Percentiles rank a stretch among this genome's conserved stretches.
Conservation (phyloP, 345 rosid species). For the Citrus glauca region DNA sequence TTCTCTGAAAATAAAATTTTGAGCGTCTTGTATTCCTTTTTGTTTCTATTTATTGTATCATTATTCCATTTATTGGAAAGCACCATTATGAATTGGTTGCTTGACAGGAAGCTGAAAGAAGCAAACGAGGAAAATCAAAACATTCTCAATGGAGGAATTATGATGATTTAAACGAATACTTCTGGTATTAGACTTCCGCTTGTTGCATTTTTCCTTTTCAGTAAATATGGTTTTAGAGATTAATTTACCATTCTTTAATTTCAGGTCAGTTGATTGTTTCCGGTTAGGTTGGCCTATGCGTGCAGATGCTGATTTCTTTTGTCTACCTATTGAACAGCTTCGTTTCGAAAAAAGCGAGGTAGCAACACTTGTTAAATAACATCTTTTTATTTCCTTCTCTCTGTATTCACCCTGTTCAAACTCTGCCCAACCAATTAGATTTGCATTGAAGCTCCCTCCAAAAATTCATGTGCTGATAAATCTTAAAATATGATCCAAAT, state of each 20-base stretch:
- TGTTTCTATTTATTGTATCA: neutral
- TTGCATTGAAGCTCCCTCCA: neutral
- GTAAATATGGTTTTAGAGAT: neutral
- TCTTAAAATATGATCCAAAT: neutral
- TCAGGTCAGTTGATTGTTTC: slow-evolving; percentile 95
- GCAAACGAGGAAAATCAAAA: slow-evolving; percentile 83
- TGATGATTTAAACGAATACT: slow-evolving; percentile 95
- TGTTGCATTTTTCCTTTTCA: neutral
- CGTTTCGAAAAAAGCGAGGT: slow-evolving; percentile 61
- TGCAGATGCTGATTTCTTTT: slow-evolving; percentile 90
- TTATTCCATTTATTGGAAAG: neutral
- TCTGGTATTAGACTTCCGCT: slow-evolving; percentile 54
- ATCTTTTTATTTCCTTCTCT: neutral
- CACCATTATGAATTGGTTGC: slow-evolving; percentile 7
- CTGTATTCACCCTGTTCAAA: neutral
- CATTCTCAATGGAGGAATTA: slow-evolving; percentile 99
- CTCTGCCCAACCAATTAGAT: neutral
- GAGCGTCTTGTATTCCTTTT: neutral
- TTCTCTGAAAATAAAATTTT: slow-evolving; percentile 9
- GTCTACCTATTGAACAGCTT: slow-evolving; percentile 29
- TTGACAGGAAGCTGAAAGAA: slow-evolving; percentile 83
- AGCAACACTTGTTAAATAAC: slow-evolving; percentile 9
- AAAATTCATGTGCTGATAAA: neutral
- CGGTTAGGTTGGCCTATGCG: slow-evolving; percentile 99
- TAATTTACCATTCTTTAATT: slow-evolving; percentile 18